Conservation (phyloP, 192 early-diverging fungal genomes). For the Endogone sp. region DNA sequence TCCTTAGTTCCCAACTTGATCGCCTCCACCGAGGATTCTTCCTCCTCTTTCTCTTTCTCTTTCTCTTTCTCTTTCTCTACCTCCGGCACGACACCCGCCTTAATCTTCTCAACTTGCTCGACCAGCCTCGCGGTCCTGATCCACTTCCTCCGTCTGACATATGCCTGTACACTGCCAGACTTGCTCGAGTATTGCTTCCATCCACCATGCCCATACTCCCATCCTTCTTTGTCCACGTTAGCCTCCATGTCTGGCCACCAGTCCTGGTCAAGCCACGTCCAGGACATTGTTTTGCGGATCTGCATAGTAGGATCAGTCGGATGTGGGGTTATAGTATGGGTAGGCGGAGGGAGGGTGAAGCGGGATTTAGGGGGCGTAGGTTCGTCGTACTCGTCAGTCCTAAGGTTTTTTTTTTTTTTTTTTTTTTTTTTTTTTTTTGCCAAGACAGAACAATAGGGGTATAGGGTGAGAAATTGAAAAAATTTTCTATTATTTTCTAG, state of each 20-base stretch:
- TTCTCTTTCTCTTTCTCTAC: too few relatives aligned
- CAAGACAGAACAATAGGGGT: too few relatives aligned
- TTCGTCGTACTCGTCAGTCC: conserved; percentile 48
- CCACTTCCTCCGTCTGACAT: conserved; percentile 42
- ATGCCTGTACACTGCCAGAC: conserved; percentile 22
- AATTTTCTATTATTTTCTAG: neutral
- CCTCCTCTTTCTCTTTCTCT: too few relatives aligned
- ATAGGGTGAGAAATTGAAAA: neutral
- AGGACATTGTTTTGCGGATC: conserved; percentile 42
- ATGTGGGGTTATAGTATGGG: conserved; percentile 24
- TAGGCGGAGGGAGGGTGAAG: conserved; percentile 36
- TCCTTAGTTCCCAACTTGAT: too few relatives aligned
- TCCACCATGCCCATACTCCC: conserved; percentile 44
- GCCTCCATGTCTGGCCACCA: conserved; percentile 39
- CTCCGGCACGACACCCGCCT: conserved; percentile 19
- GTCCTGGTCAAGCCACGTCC: conserved; percentile 40
- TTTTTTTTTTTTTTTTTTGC: neutral
- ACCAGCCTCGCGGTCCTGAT: conserved; percentile 36
- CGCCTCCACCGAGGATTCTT: too few relatives aligned
- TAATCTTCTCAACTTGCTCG: conserved; percentile 33
- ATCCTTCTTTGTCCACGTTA: conserved; percentile 38
- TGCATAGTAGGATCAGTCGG: conserved; percentile 33
- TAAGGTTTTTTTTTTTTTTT: neutral
- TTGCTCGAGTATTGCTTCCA: conserved; percentile 40
- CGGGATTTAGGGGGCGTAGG: conserved; percentile 36